Base-by-base conservation (phyloP, 2,329 filamentous ascomycete species). In the Dothideomycetes sp. region DNA sequence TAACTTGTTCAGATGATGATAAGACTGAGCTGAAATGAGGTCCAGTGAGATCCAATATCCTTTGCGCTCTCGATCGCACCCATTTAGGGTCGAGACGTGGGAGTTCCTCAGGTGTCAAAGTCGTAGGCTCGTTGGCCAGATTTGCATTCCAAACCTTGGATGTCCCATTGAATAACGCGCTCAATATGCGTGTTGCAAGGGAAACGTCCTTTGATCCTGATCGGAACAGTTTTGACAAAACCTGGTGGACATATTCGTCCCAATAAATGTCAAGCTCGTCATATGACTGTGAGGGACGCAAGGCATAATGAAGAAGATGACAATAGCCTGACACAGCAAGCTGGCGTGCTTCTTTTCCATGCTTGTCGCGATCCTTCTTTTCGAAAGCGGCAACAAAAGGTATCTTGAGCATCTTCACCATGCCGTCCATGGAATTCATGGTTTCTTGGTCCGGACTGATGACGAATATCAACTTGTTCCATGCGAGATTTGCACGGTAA, bases 21-120 rank as follows among this genome's bases (percentile, higher is more conserved):
- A 70, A 58, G 2, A 66, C 66, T 8, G 60, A 59, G 36, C 65
- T 64, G 19, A 80, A 56, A 5, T 77, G 59, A 2, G 61, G 61
- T 49, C 77, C 71, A 14, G 80, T 63, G 4, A 76, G 65, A 10
- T 60, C 63, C n/a, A 94, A 73, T 4, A 95, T 70, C 32, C 69
- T 70, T 2, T 65, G 55, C 4, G 81, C 66, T 45, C 84, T 85
- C 43, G 75, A 80, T 38, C 89, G 76, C 10, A 93, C 69, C 91
- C 91, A 98, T 65, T 82, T 86, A 4, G 83, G 70, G 52, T 96
- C 87, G 5, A 96, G 65, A 5, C 79, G 67, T 4, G 87, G 84
- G n/a, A 98, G 66, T 44, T 95, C 86, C n/a, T 79, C 75, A 0
- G 79, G 70, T 37, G 68, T 72, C 38, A 79, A 68, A 4, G 47